A percentile compares a stretch with the other conserved stretches of the same genome.
phyloP scores from a whole-genome alignment of 331 rosid genomes.

The Erythrophleum ivorense region DNA sequence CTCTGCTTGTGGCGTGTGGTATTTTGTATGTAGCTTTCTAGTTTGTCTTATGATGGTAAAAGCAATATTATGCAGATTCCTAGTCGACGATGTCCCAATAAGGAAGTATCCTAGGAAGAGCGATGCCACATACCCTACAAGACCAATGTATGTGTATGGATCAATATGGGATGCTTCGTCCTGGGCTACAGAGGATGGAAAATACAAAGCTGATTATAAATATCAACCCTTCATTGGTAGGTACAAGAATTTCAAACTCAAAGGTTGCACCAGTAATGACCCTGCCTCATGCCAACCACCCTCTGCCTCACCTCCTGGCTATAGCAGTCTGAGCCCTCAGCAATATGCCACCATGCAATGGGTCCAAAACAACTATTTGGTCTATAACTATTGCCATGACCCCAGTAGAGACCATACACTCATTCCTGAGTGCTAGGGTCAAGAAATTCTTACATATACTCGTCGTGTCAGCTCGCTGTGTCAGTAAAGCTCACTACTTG shows the following conservation, averaged over 20 bases:
- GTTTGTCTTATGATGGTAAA: slow-evolving; percentile 33
- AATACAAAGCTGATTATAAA: slow-evolving; percentile 78
- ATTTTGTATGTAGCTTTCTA: background rate
- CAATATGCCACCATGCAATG: slow-evolving; percentile 71
- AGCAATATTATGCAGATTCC: slow-evolving; percentile 57
- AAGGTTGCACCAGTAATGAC: slow-evolving; percentile 53
- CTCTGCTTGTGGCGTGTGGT: slow-evolving; percentile 25
- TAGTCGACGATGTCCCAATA: slow-evolving; percentile 88
- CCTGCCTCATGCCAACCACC: slow-evolving; percentile 64
- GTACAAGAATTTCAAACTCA: slow-evolving; percentile 69
- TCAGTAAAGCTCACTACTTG: too few relatives aligned
- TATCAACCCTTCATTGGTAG: slow-evolving; percentile 85
- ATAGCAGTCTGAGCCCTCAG: slow-evolving; percentile 57
- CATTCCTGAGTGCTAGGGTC: slow-evolving; percentile 73
- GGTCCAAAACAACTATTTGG: slow-evolving; percentile 76
- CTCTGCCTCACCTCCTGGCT: slow-evolving; percentile 50
- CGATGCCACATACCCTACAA: slow-evolving; percentile 78
- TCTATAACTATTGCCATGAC: slow-evolving; percentile 83
- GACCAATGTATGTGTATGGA: slow-evolving; percentile 89
- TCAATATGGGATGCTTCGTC: slow-evolving; percentile 98
- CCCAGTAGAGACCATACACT: slow-evolving; percentile 75
- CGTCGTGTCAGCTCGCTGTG: background rate
- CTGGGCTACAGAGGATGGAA: slow-evolving; percentile 98
- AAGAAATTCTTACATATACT: background rate
- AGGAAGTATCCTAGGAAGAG: slow-evolving; percentile 72